Base-by-base conservation (phyloP, 768 basidiomycete species). In the Termitomyces sp. region DNA sequence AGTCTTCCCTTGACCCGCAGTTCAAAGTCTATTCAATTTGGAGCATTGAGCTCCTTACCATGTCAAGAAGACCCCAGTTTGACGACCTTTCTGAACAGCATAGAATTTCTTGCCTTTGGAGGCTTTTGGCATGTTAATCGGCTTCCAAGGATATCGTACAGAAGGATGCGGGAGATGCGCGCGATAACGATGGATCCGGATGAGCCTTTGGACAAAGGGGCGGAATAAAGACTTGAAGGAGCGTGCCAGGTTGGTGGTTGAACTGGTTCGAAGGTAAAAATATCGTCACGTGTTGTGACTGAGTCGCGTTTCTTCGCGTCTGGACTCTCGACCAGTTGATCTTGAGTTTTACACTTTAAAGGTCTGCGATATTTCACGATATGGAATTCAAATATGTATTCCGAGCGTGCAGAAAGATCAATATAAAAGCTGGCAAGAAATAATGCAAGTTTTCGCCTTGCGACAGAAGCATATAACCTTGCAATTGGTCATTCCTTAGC, bases 41-140 rank as follows among this genome's bases (percentile, higher is more conserved):
- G 57, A 50, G 49, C 8, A 32, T 46, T 14, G 45, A 13, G 36
- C 24, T 47, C 53, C 55, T 63, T 65, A 89, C 93, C 94, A 96
- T 27, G 84, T 80, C 2, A 60, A 57, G 68, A 86, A 95, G 4
- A 95, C 74, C 0, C 93, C 93, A 0, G 85, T 78, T 12, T 65
- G 61, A 36, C 75, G 73, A 10, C 93, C 93, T n/a, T 70, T 75
- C 36, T 74, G 77, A 8, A 96, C 92, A 26, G 91, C 89, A 68
- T 93, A 94, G 68, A 80, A 92, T 4, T 68, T 63, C 46, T 47
- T 75, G n/a, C 62, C 72, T 67, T 81, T 83, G 12, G 65, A 50
- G 45, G 56, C 45, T 55, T 68, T 71, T 24, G 67, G 57, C 67
- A 65, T 68, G 22, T 14, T 22, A 3, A 26, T 10, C 30, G 33